Percentiles rank a stretch among this genome's conserved stretches.
phyloP scores from a whole-genome alignment of 768 basidiomycete species.

The Leccinum disarticulatum region DNA sequence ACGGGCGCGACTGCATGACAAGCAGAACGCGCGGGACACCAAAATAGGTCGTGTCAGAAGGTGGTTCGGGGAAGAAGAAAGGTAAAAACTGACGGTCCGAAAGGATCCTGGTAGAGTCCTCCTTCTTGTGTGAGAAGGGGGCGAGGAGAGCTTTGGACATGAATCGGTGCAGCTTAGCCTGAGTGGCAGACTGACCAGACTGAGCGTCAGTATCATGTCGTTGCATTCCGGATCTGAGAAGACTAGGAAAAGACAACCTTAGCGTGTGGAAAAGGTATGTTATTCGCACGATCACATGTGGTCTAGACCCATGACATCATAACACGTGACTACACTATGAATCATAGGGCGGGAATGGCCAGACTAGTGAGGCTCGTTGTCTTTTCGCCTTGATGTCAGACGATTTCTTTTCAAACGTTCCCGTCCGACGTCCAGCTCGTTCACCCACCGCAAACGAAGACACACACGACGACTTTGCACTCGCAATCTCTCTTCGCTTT shows the following conservation, averaged over 20 bases:
- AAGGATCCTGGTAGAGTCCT: slow-evolving; percentile 69
- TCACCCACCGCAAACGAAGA: slow-evolving; percentile 12
- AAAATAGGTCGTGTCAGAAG: slow-evolving; percentile 1
- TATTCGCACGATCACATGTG: slow-evolving; percentile 20
- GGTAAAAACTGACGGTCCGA: slow-evolving; percentile 59
- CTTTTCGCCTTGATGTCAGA: slow-evolving; percentile 22
- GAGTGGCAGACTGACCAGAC: slow-evolving; percentile 7
- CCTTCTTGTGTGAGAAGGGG: slow-evolving; percentile 58
- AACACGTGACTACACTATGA: slow-evolving; percentile 24
- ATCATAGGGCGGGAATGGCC: not conserved
- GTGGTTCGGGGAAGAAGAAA: not conserved
- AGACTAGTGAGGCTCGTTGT: not conserved
- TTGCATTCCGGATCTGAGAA: slow-evolving; percentile 18
- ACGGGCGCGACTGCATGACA: slow-evolving; percentile 69
- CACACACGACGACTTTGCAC: slow-evolving; percentile 48
- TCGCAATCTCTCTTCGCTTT: slow-evolving; percentile 52
- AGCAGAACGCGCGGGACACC: not conserved
- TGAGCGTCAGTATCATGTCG: slow-evolving; percentile 9
- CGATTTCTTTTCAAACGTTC: slow-evolving; percentile 45
- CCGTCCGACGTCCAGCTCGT: slow-evolving; percentile 16
- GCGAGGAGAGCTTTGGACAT: slow-evolving; percentile 72
- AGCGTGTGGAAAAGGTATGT: not conserved
- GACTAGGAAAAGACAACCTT: slow-evolving; percentile 1
- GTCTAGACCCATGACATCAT: slow-evolving; percentile 35
- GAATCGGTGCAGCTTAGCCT: slow-evolving; percentile 51